These are phyloP conservation scores for Begonia fuchsioides DNA, from an alignment of 306 rosid species.

Conservation along the genomic window DNA sequence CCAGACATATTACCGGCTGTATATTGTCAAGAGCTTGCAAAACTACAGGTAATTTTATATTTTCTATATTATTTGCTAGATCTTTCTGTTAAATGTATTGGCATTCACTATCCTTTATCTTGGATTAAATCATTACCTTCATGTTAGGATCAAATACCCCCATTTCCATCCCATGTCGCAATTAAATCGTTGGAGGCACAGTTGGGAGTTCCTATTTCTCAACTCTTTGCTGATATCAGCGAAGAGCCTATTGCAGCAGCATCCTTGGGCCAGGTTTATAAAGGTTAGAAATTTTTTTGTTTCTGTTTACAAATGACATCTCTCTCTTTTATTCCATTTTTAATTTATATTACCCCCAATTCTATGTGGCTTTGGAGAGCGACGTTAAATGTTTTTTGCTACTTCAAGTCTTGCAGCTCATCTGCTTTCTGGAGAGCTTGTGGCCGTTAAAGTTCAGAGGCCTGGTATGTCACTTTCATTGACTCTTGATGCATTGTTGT, in stretches of 20 bases:
- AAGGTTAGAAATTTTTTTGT: slow-evolving; percentile 42
- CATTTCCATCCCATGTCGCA: slow-evolving; percentile 67
- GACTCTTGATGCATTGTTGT: slow-evolving; percentile 94
- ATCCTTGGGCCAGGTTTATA: slow-evolving; percentile 92
- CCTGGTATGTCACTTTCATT: slow-evolving; percentile 86
- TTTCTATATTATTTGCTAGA: slow-evolving; percentile 1
- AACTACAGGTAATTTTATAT: slow-evolving; percentile 57
- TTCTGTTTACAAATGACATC: background rate
- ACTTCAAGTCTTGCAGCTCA: slow-evolving; percentile 97
- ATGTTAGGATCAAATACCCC: slow-evolving; percentile 89
- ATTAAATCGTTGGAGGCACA: slow-evolving; percentile 66
- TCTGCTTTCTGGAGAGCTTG: slow-evolving; percentile 88
- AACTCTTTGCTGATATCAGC: slow-evolving; percentile 66
- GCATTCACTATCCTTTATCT: background rate
- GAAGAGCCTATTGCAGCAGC: slow-evolving; percentile 84
- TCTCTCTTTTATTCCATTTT: no score
- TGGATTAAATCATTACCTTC: slow-evolving; percentile 1
- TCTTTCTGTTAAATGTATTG: no score
- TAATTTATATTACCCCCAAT: no score
- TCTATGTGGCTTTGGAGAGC: background rate
- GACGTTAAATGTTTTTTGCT: slow-evolving; percentile 19
- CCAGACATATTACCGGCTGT: slow-evolving; percentile 70
- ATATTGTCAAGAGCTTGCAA: slow-evolving; percentile 83
- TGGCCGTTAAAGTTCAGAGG: slow-evolving; percentile 95
- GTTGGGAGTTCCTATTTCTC: slow-evolving; percentile 48